phyloP scores from a whole-genome alignment of 2,329 filamentous ascomycete genomes.

The Escovopsis sp. region DNA sequence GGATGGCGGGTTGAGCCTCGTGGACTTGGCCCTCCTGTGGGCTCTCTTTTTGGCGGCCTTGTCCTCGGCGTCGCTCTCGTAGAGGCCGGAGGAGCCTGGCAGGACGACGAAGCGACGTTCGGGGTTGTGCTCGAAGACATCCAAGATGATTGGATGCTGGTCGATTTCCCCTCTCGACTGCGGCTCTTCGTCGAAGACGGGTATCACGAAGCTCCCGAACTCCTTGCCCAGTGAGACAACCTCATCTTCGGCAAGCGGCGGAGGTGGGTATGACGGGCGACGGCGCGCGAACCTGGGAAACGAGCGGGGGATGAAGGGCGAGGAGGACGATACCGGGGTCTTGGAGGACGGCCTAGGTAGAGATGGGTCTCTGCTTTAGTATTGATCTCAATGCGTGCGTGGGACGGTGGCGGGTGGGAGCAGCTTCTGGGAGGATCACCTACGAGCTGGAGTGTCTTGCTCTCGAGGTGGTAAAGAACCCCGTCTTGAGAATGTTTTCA shows the following conservation, averaged over 20 bases:
- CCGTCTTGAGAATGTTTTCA: slow-evolving; percentile 32
- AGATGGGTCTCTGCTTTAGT: not conserved
- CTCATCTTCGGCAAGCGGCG: slow-evolving; percentile 58
- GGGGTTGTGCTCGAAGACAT: slow-evolving; percentile 43
- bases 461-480: slow-evolving; percentile 35
- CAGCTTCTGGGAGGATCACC: not conserved
- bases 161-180: slow-evolving; percentile 49
- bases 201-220: slow-evolving; percentile 23
- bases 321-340: slow-evolving; percentile 4
- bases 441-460: slow-evolving; percentile 18
- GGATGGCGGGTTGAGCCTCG: not conserved
- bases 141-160: slow-evolving; percentile 52
- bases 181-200: slow-evolving; percentile 35
- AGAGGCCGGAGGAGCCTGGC: slow-evolving; percentile 15
- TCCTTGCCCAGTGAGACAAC: slow-evolving; percentile 47
- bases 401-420: slow-evolving; percentile 3
- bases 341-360: slow-evolving; percentile 10
- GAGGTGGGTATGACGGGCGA: slow-evolving; percentile 35
- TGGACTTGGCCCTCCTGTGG: slow-evolving; percentile 1
- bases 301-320: slow-evolving; percentile 2
- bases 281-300: slow-evolving; percentile 5
- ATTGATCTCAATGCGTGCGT: no score
- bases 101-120: slow-evolving; percentile 54
- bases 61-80: slow-evolving; percentile 10
- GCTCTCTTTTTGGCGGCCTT: slow-evolving; percentile 13